These are phyloP conservation scores for Lachnellula hyalina DNA, from an alignment of 2,329 filamentous ascomycete species.

Conservation along the genomic window DNA sequence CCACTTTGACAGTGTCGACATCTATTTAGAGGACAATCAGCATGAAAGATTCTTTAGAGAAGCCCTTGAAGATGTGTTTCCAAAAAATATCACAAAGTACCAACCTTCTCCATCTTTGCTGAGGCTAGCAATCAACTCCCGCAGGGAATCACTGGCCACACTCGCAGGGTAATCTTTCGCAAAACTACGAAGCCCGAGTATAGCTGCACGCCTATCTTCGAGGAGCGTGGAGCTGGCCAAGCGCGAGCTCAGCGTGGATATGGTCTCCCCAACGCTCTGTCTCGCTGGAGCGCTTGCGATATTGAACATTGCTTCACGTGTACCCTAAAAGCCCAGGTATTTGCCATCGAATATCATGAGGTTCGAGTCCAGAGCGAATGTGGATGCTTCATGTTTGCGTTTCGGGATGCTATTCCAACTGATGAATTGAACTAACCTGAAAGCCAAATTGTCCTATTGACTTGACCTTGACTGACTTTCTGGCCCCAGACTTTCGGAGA, in stretches of 20 bases:
- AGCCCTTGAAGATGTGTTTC: too few species aligned
- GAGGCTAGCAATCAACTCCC: constrained; percentile 79
- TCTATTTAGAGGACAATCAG: constrained; percentile 42
- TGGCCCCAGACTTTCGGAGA: background rate
- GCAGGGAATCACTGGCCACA: constrained; percentile 86
- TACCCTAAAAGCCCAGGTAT: constrained; percentile 1
- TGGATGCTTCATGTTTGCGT: background rate
- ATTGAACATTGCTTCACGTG: constrained; percentile 50
- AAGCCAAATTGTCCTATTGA: background rate
- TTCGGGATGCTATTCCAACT: background rate
- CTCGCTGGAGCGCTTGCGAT: constrained; percentile 75
- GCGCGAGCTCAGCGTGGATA: constrained; percentile 80
- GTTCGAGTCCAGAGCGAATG: background rate
- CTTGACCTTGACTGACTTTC: background rate
- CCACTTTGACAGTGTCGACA: constrained; percentile 91
- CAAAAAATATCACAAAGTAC: background rate
- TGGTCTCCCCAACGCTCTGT: constrained; percentile 93
- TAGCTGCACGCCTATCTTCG: constrained; percentile 89
- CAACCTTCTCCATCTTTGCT: constrained; percentile 69
- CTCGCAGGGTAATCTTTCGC: constrained; percentile 95
- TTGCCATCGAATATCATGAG: constrained; percentile 17
- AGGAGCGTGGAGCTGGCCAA: constrained; percentile 85
- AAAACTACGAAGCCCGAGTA: constrained; percentile 89
- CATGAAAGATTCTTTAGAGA: too few species aligned
- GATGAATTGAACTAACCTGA: background rate